phyloP scores from a whole-genome alignment of 1,284 basidiomycete genomes.

The Filobasidium uniguttulatum region DNA sequence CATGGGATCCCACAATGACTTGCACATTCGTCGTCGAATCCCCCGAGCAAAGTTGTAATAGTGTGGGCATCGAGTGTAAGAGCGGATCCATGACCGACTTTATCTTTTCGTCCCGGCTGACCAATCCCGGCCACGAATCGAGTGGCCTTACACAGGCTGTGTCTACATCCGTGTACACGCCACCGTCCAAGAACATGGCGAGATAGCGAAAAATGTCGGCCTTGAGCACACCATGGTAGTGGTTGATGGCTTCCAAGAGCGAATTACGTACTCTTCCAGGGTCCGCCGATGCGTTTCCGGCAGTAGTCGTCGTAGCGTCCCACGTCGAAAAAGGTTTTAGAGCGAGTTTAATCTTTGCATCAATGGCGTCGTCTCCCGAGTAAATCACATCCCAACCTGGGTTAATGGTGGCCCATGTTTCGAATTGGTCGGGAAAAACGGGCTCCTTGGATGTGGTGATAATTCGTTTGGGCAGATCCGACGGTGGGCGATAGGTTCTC shows the following conservation, averaged over 20 bases:
- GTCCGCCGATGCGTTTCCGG: neutral
- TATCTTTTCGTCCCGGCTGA: neutral
- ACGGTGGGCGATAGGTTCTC: no score
- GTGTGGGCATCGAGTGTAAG: neutral
- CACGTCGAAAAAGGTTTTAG: no score
- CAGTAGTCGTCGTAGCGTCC: neutral
- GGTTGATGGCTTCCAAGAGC: neutral
- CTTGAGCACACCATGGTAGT: neutral
- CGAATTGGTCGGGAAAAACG: conserved; percentile 1
- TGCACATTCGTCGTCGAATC: conserved; percentile 1
- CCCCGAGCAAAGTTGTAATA: neutral
- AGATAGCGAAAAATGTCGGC: neutral
- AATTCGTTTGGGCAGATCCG: conserved; percentile 2
- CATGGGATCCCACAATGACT: neutral
- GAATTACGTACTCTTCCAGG: neutral
- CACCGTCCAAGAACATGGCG: conserved; percentile 7
- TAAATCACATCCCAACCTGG: conserved; percentile 1
- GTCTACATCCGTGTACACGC: conserved; percentile 11
- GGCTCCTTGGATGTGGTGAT: conserved; percentile 1
- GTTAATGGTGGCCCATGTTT: conserved; percentile 1
- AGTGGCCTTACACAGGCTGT: conserved; percentile 10
- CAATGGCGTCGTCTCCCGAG: conserved; percentile 1
- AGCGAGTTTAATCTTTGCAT: conserved; percentile 1
- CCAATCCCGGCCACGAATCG: conserved; percentile 5
- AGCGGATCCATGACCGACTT: neutral